phyloP scores from a whole-genome alignment of 768 basidiomycete species.

The Mycena leptocephala region DNA sequence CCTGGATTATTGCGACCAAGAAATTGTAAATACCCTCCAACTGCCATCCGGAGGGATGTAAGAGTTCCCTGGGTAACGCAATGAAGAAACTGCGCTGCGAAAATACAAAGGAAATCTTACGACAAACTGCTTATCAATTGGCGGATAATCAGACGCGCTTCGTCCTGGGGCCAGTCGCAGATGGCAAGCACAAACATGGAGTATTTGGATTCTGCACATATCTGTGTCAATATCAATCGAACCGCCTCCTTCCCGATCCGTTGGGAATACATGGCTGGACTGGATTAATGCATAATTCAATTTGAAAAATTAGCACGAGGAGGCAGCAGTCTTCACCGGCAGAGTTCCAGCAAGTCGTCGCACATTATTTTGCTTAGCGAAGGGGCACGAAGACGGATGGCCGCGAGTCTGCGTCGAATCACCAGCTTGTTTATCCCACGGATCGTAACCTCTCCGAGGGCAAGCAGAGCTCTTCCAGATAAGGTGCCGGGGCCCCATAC shows the following conservation, averaged over 20 bases:
- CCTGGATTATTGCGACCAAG: conserved; percentile 1
- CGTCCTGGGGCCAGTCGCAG: conserved; percentile 9
- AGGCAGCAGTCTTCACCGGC: background rate
- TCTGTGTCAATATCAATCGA: background rate
- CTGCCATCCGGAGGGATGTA: background rate
- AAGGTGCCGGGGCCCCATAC: conserved; percentile 41
- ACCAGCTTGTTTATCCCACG: conserved; percentile 34
- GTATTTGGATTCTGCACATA: background rate
- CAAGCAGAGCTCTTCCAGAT: conserved; percentile 37
- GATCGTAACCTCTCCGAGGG: conserved; percentile 39
- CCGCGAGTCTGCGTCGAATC: conserved; percentile 32
- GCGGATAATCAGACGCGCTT: conserved; percentile 13
- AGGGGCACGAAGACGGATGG: conserved; percentile 5
- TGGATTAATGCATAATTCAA: background rate
- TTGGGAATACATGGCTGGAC: conserved; percentile 6
- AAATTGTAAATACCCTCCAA: background rate
- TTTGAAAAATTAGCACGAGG: background rate
- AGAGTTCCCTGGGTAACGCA: background rate
- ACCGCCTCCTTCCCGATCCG: conserved; percentile 1
- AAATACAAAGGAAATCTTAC: background rate
- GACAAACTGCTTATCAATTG: background rate
- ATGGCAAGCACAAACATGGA: background rate
- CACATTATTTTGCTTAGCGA: background rate
- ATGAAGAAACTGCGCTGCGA: too few relatives aligned
- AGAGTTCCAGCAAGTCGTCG: conserved; percentile 18